Evolutionary conservation across 495 filamentous ascomycete genomes (phyloP), one percentile per base, ranked within the genome.

Genomic region (Annulohypoxylon nitens): DNA sequence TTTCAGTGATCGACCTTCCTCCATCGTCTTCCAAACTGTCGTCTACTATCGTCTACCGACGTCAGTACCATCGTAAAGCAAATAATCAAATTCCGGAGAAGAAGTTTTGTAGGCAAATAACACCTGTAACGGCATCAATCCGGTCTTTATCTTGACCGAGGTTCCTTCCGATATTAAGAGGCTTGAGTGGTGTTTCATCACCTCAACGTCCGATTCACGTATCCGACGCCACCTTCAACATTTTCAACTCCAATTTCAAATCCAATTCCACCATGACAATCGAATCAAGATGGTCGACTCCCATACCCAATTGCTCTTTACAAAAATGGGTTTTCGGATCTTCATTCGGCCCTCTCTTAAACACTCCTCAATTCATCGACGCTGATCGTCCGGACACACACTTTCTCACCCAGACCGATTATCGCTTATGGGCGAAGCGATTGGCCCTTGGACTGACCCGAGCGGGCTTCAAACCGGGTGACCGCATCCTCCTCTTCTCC

Each of bases 401-500:
- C 61, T 79, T 78, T 64, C 61, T 86, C 61, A 83, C 78, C 6
- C 71, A 79, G 47, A 63, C 63, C 20, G 70, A 84, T 67, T 92
- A 90, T 81, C 91, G 93, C 48, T 81, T 90, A 65, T 91, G 91
- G 84, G 84, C 88, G 55, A 88, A 93, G 76, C 88, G 92, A 9
- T 79, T 97, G 20, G 93, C 93, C 9, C 79, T 88, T 1, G 93
- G 93, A 2, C 82, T 97, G 37, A 84, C 82, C 34, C 84, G 86
- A 54, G 86, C 86, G 3, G 93, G 93, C 10, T 80, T 95, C 12
- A 78, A 90, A 62, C 76, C 80, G 0, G 92, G 91, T 30, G 93
- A 95, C 73, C 87, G 92, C 6, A 89, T 96, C 3, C 83, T 96
- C 16, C 83, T 93, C 16, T 93, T 90, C 79, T 90, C 90, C 2